Conservation (phyloP, 2,329 filamentous ascomycete species). For the Juglanconis oblonga region DNA sequence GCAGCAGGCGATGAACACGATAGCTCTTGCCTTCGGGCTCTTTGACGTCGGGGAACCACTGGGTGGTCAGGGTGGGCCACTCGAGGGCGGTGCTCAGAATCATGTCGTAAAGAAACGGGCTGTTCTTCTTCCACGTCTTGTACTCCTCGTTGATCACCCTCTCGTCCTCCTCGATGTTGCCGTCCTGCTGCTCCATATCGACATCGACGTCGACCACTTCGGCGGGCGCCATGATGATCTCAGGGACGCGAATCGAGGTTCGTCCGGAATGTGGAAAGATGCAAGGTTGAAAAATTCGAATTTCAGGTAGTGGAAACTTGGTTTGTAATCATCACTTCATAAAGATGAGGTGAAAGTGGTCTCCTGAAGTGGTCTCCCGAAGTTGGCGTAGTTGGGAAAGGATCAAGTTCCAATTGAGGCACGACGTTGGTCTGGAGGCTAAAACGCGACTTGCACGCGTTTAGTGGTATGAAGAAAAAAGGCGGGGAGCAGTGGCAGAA, state of each 20-base stretch:
- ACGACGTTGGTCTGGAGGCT: neutral
- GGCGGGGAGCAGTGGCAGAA: neutral
- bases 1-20: slow-evolving; percentile 80
- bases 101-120: slow-evolving; percentile 96
- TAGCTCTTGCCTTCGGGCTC: slow-evolving; percentile 83
- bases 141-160: slow-evolving; percentile 98
- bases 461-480: slow-evolving; percentile 1
- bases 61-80: slow-evolving; percentile 95
- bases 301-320: no score
- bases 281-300: no score
- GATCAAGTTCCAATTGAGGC: neutral
- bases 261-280: neutral
- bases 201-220: slow-evolving; percentile 49
- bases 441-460: slow-evolving; percentile 6
- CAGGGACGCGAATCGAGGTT: neutral
- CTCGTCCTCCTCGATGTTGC: slow-evolving; percentile 66
- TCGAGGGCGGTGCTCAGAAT: slow-evolving; percentile 91
- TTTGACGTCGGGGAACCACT: slow-evolving; percentile 97
- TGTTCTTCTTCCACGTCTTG: slow-evolving; percentile 99
- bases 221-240: slow-evolving; percentile 41
- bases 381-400: neutral
- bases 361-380: no score
- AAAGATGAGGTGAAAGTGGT: no score
- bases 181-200: slow-evolving; percentile 62
- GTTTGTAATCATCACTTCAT: no score